Conservation (phyloP, 768 basidiomycete genomes). For the Pluteus cervinus region DNA sequence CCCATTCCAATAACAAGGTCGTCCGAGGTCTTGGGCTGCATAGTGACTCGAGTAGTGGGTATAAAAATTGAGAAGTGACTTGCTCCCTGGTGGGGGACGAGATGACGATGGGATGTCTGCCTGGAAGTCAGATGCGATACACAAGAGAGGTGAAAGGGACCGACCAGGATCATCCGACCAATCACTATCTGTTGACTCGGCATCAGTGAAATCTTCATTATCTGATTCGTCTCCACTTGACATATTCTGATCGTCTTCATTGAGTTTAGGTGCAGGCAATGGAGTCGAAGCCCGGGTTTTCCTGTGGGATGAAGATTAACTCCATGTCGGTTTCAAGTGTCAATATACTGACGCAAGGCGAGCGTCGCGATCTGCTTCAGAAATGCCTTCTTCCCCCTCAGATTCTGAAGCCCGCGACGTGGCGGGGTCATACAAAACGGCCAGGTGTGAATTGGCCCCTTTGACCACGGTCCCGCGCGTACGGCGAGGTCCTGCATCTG, state of each 20-base stretch:
- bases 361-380: conserved; percentile 66
- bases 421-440: conserved; percentile 11
- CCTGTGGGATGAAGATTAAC: conserved; percentile 21
- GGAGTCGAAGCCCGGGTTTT: conserved; percentile 46
- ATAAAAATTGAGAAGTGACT: conserved; percentile 38
- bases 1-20: conserved; percentile 38
- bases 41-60: conserved; percentile 45
- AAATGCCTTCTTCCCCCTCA: conserved; percentile 55
- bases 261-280: conserved; percentile 16
- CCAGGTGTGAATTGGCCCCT: no score
- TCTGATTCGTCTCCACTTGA: conserved; percentile 79
- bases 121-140: no score
- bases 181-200: conserved; percentile 38
- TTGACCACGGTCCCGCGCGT: not conserved
- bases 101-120: no score
- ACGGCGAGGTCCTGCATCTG: not conserved
- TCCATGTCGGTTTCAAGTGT: not conserved
- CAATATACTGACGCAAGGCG: conserved; percentile 49
- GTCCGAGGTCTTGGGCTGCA: conserved; percentile 22
- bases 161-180: conserved; percentile 42
- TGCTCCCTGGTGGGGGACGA: conserved; percentile 10
- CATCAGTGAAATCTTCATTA: conserved; percentile 61
- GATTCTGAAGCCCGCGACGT: conserved; percentile 49
- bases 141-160: conserved; percentile 6
- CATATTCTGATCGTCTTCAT: conserved; percentile 42